phyloP scores from a whole-genome alignment of 768 basidiomycete genomes.

The Suillus ampliporus region DNA sequence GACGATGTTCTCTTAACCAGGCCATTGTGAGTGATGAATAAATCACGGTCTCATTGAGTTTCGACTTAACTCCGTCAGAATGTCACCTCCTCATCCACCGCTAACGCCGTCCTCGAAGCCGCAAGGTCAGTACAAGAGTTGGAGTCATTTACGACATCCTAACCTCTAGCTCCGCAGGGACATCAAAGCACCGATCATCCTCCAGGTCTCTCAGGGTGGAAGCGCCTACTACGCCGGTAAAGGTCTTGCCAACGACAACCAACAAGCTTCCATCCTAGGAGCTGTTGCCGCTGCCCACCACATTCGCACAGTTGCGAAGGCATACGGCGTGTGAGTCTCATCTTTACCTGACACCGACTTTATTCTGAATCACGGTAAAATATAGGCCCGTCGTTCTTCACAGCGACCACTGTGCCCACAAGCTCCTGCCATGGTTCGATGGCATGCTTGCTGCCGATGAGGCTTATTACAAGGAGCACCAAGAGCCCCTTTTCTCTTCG shows the following conservation, averaged over 20 bases:
- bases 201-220: constrained; percentile 98
- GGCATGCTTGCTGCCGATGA: constrained; percentile 98
- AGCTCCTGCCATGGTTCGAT: constrained; percentile 99
- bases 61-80: constrained; percentile 59
- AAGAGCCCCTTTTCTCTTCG: constrained; percentile 89
- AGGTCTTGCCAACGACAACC: constrained; percentile 92
- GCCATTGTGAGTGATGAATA: constrained; percentile 68
- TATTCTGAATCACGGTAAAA: constrained; percentile 9
- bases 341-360: constrained; percentile 6
- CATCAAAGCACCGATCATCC: constrained; percentile 95
- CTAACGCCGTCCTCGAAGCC: constrained; percentile 94
- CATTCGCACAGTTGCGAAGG: constrained; percentile 83
- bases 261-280: constrained; percentile 94
- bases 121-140: constrained; percentile 63
- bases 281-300: constrained; percentile 93
- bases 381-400: constrained; percentile 92
- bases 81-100: constrained; percentile 94
- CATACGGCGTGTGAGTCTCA: constrained; percentile 85
- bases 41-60: background rate
- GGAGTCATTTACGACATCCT: constrained; percentile 12
- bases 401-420: constrained; percentile 98
- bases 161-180: constrained; percentile 56
- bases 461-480: constrained; percentile 88
- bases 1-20: constrained; percentile 39
- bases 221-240: constrained; percentile 97